A percentile compares a stretch with the other conserved stretches of the same genome.
Conservation (phyloP, 352 stramenopile genomes). For the Globisporangium parvum region DNA sequence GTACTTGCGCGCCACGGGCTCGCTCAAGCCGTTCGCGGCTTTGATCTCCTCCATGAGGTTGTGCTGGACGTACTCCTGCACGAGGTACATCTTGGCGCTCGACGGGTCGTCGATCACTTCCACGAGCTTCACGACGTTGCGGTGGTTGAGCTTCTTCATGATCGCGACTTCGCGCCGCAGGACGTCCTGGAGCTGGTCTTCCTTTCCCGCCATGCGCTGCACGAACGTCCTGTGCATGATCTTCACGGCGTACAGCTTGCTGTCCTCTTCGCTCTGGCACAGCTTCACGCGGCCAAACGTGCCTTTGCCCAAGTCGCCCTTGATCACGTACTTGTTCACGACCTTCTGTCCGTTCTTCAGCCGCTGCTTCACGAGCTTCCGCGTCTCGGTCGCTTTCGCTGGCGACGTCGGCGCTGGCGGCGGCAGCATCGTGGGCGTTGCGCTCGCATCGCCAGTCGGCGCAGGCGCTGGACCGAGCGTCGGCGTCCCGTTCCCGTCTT, state of each 20-base stretch:
- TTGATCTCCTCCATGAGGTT: conserved; percentile 91
- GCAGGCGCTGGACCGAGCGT: conserved; percentile 12
- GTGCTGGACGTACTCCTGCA: conserved; percentile 92
- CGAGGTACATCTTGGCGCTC: conserved; percentile 93
- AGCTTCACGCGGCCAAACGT: conserved; percentile 87
- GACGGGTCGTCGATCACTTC: conserved; percentile 93
- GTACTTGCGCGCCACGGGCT: conserved; percentile 74
- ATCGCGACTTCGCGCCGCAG: conserved; percentile 91
- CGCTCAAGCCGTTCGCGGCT: conserved; percentile 45
- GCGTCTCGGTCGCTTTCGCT: conserved; percentile 64
- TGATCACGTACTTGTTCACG: conserved; percentile 94
- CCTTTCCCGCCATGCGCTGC: conserved; percentile 82
- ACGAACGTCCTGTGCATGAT: conserved; percentile 90
- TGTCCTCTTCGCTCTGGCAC: conserved; percentile 73
- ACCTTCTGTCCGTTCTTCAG: conserved; percentile 84
- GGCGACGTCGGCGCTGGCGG: conserved; percentile 46
- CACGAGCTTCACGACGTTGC: conserved; percentile 91
- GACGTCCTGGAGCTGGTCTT: conserved; percentile 81
- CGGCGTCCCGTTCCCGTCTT: conserved; percentile 9
- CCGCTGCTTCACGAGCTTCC: conserved; percentile 75
- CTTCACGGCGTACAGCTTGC: conserved; percentile 83
- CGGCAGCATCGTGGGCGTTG: conserved; percentile 20
- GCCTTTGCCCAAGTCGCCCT: conserved; percentile 86
- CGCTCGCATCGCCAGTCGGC: conserved; percentile 14
- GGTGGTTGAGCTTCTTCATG: conserved; percentile 95